Evolutionary conservation across 2,329 filamentous ascomycete species (phyloP).

Genomic region (Xylariaceae sp.): DNA sequence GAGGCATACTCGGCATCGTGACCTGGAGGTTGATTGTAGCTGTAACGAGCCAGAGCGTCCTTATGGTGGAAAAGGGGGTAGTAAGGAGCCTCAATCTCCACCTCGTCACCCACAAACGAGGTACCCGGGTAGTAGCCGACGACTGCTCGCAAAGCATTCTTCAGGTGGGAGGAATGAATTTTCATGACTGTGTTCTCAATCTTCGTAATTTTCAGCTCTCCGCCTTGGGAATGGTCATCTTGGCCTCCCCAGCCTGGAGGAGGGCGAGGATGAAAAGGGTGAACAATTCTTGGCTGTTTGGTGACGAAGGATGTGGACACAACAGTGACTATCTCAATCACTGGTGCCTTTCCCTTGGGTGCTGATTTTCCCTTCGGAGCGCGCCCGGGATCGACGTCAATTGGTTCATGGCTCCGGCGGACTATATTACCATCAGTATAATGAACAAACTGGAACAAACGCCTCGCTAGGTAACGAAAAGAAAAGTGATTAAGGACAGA

Average conservation of each 20-base stretch:
- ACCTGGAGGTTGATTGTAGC: constrained; percentile 37
- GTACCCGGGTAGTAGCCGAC: constrained; percentile 47
- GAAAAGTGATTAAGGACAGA: constrained; percentile 21
- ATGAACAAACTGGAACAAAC: neutral
- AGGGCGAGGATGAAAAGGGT: constrained; percentile 8
- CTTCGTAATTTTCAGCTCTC: constrained; percentile 27
- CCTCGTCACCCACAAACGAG: constrained; percentile 35
- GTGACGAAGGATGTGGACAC: constrained; percentile 28
- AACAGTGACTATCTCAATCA: constrained; percentile 44
- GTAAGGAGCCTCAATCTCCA: constrained; percentile 46
- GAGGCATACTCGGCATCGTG: constrained; percentile 42
- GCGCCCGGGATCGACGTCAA: constrained; percentile 34
- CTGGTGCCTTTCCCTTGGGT: constrained; percentile 27
- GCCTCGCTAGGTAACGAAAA: no score
- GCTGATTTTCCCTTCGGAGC: constrained; percentile 20
- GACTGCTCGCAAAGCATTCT: constrained; percentile 46
- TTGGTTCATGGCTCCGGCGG: constrained; percentile 38
- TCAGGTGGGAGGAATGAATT: constrained; percentile 44
- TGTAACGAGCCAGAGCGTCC: constrained; percentile 41
- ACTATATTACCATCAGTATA: constrained; percentile 26
- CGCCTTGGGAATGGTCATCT: constrained; percentile 15
- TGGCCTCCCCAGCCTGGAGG: neutral
- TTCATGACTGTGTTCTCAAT: constrained; percentile 39
- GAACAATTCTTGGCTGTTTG: constrained; percentile 15
- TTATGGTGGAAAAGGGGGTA: constrained; percentile 47